phyloP scores from a whole-genome alignment of 2,329 filamentous ascomycete genomes.

The Venturia pyrina region DNA sequence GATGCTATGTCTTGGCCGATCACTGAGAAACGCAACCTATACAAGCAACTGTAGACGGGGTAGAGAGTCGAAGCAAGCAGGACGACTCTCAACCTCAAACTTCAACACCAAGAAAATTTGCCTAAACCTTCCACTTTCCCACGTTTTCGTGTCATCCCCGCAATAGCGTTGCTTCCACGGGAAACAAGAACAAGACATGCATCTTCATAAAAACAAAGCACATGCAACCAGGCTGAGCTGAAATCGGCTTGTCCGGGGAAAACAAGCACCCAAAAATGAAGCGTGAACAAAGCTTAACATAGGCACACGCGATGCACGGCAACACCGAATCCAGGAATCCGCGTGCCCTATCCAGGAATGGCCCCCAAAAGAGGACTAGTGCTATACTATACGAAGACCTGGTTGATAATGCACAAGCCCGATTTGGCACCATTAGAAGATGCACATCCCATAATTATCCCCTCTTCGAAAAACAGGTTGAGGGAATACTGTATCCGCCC shows the following conservation, averaged over 20 bases:
- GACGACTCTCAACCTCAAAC: background rate
- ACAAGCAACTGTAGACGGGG: background rate
- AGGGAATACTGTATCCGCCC: background rate
- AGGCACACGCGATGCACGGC: background rate
- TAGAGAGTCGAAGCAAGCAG: background rate
- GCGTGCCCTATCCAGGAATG: background rate
- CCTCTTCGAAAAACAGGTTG: background rate
- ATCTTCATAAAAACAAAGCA: background rate
- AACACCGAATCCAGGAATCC: background rate
- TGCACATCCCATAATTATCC: background rate
- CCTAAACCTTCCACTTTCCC: background rate
- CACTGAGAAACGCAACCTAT: background rate
- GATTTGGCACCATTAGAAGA: background rate
- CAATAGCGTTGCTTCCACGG: background rate
- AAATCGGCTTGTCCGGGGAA: background rate
- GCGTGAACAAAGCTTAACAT: background rate
- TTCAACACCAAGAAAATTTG: background rate
- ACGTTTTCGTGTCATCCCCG: background rate
- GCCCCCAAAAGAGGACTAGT: background rate
- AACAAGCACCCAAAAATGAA: background rate
- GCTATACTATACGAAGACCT: background rate
- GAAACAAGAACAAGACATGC: background rate
- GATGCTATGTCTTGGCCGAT: background rate
- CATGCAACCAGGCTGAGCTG: background rate
- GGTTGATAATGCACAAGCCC: background rate